Evolutionary conservation across 495 filamentous ascomycete genomes (phyloP), one percentile per base, ranked within the genome.

Genomic region (Hypoxylon crocopeplum): DNA sequence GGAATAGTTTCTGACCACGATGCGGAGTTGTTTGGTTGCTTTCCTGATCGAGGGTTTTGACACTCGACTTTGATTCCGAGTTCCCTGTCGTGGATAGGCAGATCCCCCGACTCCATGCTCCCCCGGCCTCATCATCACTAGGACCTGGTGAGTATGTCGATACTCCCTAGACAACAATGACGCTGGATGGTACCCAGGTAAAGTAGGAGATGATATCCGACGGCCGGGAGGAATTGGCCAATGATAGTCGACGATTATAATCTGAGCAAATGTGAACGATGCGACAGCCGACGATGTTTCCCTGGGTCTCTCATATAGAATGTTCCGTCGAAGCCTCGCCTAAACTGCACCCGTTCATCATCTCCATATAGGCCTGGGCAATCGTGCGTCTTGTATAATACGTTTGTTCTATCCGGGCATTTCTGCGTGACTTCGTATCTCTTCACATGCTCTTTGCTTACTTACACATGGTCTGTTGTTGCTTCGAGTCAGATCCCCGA

Each of bases 51-150:
- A 64, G 55, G 46, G 45, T 0, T 47, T 51, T 45, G n/a, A 40
- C 29, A 41, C 38, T 32, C 42, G 20, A 37, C 34, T 19, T 51
- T 50, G 55, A 51, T 55, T 64, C 61, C 61, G 61, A 51, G 29
- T 59, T 64, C 54, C 61, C 55, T 51, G 55, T 64, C 61, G 45
- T 37, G 49, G 61, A 59, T 41, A 59, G 33, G 39, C 20, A 33
- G 41, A 48, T 58, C 19, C 44, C 54, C 55, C 54, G 54, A 59
- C 44, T 50, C 45, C 41, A 45, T 19, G n/a, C 20, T 41, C 32
- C 52, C 29, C 34, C 38, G 44, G 37, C 20, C 46, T 33, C n/a
- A n/a, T n/a, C n/a, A n/a, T n/a, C n/a, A n/a, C n/a, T n/a, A n/a
- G n/a, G n/a, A n/a, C 27, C 32, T 47, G 29, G 41, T 13, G 29